Percentiles rank a stretch among this genome's conserved stretches.
phyloP scores from a whole-genome alignment of 2,329 filamentous ascomycete genomes.

The Aspergillus aculeatus region DNA sequence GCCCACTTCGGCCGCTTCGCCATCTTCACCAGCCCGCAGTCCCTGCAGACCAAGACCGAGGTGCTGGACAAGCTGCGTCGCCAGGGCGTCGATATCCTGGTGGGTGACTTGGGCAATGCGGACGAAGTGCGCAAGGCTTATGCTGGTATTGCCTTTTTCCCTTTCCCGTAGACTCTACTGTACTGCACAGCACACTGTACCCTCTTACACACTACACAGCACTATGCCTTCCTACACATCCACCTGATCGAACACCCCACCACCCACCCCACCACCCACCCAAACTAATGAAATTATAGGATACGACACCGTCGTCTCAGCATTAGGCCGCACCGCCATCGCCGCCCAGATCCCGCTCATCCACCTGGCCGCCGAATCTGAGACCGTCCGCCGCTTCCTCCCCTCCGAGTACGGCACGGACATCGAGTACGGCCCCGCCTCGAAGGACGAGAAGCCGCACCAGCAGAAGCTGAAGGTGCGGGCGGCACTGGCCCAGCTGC shows the following conservation, averaged over 20 bases:
- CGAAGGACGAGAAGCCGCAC: constrained; percentile 63
- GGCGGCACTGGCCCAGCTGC: constrained; percentile 53
- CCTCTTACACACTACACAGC: no score
- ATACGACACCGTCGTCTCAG: constrained; percentile 65
- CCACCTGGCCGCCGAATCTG: constrained; percentile 55
- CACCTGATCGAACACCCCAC: no score
- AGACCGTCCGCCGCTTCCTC: constrained; percentile 61
- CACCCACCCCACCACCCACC: not conserved
- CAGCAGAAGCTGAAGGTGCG: constrained; percentile 70
- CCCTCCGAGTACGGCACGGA: constrained; percentile 68
- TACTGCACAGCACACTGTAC: no score
- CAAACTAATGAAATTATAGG: constrained; percentile 27
- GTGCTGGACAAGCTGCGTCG: constrained; percentile 49
- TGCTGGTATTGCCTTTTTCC: constrained; percentile 34
- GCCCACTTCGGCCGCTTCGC: constrained; percentile 54
- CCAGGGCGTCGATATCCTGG: constrained; percentile 54
- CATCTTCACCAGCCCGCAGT: constrained; percentile 58
- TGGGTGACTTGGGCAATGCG: constrained; percentile 55
- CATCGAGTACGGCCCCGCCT: constrained; percentile 60
- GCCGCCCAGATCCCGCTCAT: constrained; percentile 63
- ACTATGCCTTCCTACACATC: no score
- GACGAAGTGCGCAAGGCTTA: constrained; percentile 58
- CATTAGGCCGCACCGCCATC: constrained; percentile 63
- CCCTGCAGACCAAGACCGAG: constrained; percentile 50
- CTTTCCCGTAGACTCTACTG: not conserved